Conservation (phyloP, 2,329 filamentous ascomycete species). For the Leptographium radiaticola region DNA sequence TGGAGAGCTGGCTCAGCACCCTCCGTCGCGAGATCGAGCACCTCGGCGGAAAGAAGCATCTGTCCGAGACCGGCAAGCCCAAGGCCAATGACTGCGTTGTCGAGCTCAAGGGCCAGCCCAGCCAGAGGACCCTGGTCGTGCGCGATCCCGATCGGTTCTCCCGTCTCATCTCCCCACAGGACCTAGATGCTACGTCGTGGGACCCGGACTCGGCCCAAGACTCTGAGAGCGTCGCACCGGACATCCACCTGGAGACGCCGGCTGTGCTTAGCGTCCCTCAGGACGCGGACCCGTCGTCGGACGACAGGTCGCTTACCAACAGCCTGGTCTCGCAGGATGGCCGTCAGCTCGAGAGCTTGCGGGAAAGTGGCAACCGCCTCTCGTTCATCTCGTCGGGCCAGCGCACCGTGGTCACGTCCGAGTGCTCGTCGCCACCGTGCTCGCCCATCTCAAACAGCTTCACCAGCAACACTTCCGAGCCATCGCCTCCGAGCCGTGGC, state of each 20-base stretch:
- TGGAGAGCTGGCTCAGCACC: slow-evolving; percentile 62
- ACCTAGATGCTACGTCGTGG: slow-evolving; percentile 18
- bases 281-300: slow-evolving; percentile 32
- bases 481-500: slow-evolving; percentile 7
- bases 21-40: slow-evolving; percentile 58
- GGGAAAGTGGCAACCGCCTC: slow-evolving; percentile 42
- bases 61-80: slow-evolving; percentile 45
- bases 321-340: slow-evolving; percentile 47
- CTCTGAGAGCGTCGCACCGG: slow-evolving; percentile 9
- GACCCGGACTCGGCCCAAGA: slow-evolving; percentile 14
- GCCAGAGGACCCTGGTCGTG: slow-evolving; percentile 33
- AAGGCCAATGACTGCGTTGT: slow-evolving; percentile 26
- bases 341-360: slow-evolving; percentile 41
- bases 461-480: slow-evolving; percentile 21
- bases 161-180: slow-evolving; percentile 20
- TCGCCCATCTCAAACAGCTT: slow-evolving; percentile 44
- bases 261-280: slow-evolving; percentile 18
- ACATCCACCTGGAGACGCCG: slow-evolving; percentile 15
- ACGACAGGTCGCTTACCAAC: slow-evolving; percentile 44
- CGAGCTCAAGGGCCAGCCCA: slow-evolving; percentile 25
- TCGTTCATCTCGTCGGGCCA: slow-evolving; percentile 50
- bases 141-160: slow-evolving; percentile 35
- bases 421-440: slow-evolving; percentile 41
- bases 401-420: slow-evolving; percentile 45
- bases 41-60: slow-evolving; percentile 51